Evolutionary conservation across 345 rosid genomes (phyloP), one percentile per base, ranked within the genome.

Genomic region (Salix suchowensis): DNA sequence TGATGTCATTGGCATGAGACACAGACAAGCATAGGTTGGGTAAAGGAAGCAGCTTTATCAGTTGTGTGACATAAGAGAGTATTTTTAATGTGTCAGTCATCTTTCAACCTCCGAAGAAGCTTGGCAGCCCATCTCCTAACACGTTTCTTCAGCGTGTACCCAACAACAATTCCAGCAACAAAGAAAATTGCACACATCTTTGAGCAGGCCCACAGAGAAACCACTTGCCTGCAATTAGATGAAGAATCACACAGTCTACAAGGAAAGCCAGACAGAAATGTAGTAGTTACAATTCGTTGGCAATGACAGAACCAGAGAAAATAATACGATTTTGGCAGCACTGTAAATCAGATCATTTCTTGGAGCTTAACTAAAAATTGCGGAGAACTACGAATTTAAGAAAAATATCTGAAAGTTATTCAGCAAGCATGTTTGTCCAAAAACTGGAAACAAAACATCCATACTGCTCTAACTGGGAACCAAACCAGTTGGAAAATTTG

Each of bases 171-270:
- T 74, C 98, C 97, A 61, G 97, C 94, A 39, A 83, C 87, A 48
- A 95, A 91, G 89, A 88, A 90, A 79, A 89, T n/a, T 0, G 87
- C 85, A 37, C 94, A 95, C 21, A 95, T 86, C 90, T 91, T 95
- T 10, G 98, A 88, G 78, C 98, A 95, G 14, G 92, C 88, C 90
- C 82, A 81, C 4, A 86, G 75, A 2, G 97, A 91, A 19, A 93
- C 87, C 71, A 82, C 83, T 16, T 88, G 82, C 74, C 92, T 88
- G 88, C 85, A 79, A 77, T 40, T 55, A 28, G 26, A 37, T 4
- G 52, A 50, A 44, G 9, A 28, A 64, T 64, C 6, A n/a, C 15
- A 11, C 8, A 16, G 32, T 64, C 67, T 3, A 13, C 6, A 64
- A 30, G 32, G 21, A 64, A 26, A 26, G 32, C 67, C 28, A 30